These are phyloP conservation scores for Metschnikowia borealis DNA, from an alignment of 805 yeast species.

Conservation along the genomic window DNA sequence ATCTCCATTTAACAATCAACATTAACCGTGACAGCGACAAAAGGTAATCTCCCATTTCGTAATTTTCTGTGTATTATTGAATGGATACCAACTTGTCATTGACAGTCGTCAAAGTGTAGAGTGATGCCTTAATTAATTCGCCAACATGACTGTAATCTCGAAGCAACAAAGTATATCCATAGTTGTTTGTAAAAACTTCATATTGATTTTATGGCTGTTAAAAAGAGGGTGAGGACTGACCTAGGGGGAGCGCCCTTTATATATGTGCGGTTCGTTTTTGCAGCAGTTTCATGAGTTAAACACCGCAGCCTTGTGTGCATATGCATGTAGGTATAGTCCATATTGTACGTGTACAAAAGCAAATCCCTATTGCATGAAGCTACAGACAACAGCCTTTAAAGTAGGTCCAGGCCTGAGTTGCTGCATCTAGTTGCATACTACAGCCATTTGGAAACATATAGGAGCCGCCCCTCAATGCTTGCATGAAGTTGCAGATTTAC, in stretches of 20 bases:
- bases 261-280: not conserved
- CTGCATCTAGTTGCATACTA: too few species aligned
- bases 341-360: not conserved
- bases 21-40: too few species aligned
- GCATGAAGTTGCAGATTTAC: not conserved
- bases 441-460: not conserved
- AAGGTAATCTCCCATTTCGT: too few species aligned
- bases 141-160: too few species aligned
- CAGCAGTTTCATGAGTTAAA: not conserved
- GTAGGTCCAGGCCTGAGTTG: not conserved
- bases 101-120: too few species aligned
- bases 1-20: too few species aligned
- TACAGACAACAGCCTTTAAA: not conserved
- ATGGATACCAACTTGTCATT: too few species aligned
- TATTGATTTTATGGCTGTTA: not conserved
- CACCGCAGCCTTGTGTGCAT: not conserved
- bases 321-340: not conserved
- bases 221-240: not conserved
- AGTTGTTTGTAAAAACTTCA: not conserved
- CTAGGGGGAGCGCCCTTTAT: not conserved
- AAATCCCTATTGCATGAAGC: not conserved
- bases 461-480: not conserved
- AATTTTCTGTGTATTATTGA: too few species aligned
- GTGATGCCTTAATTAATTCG: too few species aligned
- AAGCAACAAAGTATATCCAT: too few species aligned